phyloP scores from a whole-genome alignment of 176 grass and related monocot species.

The Carex cristatella region DNA sequence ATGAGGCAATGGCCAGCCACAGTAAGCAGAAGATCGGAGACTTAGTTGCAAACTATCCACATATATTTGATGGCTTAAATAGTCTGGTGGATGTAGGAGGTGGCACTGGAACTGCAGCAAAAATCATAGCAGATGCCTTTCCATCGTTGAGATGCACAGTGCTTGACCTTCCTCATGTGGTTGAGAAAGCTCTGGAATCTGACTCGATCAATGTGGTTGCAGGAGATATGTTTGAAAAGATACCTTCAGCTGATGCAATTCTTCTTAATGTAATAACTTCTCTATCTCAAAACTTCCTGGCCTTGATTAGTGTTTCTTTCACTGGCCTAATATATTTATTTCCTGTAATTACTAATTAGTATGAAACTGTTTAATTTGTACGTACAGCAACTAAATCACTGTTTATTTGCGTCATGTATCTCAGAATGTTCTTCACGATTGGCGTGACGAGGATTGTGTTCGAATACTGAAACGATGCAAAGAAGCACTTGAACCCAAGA shows the following conservation, averaged over 20 bases:
- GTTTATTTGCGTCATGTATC: background rate
- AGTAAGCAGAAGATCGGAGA: background rate
- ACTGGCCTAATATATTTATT: no score
- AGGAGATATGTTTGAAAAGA: background rate
- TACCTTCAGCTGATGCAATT: background rate
- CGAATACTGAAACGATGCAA: constrained; percentile 12
- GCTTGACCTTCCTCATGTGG: background rate
- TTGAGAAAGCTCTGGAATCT: background rate
- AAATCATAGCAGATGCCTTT: background rate
- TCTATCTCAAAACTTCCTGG: background rate
- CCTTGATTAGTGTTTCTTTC: no score
- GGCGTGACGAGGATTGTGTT: constrained; percentile 3
- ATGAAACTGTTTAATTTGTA: background rate
- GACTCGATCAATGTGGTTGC: background rate
- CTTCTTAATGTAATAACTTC: background rate
- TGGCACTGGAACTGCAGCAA: background rate
- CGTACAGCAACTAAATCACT: background rate
- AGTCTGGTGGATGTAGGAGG: background rate
- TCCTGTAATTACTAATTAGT: no score
- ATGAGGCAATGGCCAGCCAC: background rate
- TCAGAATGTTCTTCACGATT: constrained; percentile 7
- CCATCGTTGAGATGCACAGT: background rate
- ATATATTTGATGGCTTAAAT: background rate
- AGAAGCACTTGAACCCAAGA: background rate
- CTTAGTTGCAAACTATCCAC: background rate